A percentile compares a stretch with the other conserved stretches of the same genome.
phyloP scores from a whole-genome alignment of 202 grass and related monocot species.

The Schoenoplectus triqueter region DNA sequence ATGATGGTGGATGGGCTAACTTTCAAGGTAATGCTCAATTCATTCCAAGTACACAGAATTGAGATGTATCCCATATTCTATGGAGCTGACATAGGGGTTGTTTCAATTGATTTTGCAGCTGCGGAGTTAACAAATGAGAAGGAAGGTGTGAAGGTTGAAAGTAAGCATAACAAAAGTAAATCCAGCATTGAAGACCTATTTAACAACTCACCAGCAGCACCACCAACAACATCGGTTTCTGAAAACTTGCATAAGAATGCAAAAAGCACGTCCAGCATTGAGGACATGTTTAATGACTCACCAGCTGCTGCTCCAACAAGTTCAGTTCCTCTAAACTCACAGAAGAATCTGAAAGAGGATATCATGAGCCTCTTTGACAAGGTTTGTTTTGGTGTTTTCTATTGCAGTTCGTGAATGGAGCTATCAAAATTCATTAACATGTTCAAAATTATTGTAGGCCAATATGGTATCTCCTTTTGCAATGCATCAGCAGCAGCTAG shows the following conservation, averaged over 20 bases:
- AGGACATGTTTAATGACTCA: conserved; percentile 89
- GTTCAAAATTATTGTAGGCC: conserved; percentile 63
- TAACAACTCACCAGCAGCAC: conserved; percentile 60
- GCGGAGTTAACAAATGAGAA: conserved; percentile 64
- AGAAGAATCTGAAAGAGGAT: conserved; percentile 70
- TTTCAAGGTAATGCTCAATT: conserved; percentile 77
- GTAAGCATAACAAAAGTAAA: conserved; percentile 39
- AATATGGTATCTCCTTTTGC: conserved; percentile 85
- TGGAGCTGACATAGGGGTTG: neutral
- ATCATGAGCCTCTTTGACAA: conserved; percentile 99
- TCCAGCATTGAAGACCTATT: conserved; percentile 80
- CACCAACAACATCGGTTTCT: conserved; percentile 48
- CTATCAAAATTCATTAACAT: conserved; percentile 23
- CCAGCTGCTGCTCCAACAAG: conserved; percentile 44
- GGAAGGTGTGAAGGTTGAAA: conserved; percentile 52
- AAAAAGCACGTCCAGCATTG: conserved; percentile 54
- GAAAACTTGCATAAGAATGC: conserved; percentile 44
- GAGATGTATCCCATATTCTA: neutral
- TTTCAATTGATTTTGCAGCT: conserved; percentile 55
- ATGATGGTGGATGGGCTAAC: conserved; percentile 89
- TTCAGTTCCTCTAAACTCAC: conserved; percentile 56
- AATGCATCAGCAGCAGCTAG: conserved; percentile 87
- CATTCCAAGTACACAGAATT: neutral
- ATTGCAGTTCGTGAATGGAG: conserved; percentile 17
- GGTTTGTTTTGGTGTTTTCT: conserved; percentile 48